These are phyloP conservation scores for Priceomyces haplophilus DNA, from an alignment of 805 yeast genomes.

Conservation along the genomic window DNA sequence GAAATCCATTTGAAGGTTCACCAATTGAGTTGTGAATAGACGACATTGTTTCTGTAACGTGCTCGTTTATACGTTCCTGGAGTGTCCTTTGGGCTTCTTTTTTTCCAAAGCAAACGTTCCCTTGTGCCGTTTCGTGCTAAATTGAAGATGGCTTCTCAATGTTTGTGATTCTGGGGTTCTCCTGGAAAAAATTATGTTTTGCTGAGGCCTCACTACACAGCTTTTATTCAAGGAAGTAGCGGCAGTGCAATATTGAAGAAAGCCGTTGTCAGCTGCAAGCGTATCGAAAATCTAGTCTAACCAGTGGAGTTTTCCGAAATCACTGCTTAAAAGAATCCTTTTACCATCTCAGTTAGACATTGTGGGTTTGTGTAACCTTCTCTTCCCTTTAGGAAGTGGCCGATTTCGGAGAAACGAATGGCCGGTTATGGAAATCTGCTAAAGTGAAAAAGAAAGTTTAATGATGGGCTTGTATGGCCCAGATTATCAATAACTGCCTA, in stretches of 20 bases:
- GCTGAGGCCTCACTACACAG: too few species aligned
- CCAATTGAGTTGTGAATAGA: slow-evolving; percentile 27
- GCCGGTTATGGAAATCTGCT: neutral
- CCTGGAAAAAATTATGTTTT: too few species aligned
- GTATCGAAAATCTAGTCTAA: too few species aligned
- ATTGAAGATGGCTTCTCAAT: neutral
- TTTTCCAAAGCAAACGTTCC: neutral
- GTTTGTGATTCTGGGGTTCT: neutral
- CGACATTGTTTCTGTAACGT: slow-evolving; percentile 16
- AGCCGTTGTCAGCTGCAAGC: neutral
- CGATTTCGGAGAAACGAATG: neutral
- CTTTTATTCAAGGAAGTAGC: too few species aligned
- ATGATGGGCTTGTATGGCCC: too few species aligned
- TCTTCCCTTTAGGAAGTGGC: neutral
- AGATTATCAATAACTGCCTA: too few species aligned
- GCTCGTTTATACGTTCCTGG: neutral
- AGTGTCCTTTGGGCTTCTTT: neutral
- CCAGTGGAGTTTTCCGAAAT: too few species aligned
- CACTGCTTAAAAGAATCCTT: neutral
- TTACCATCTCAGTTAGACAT: neutral
- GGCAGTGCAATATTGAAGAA: too few species aligned
- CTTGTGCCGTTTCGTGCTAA: too few species aligned
- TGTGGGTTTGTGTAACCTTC: neutral
- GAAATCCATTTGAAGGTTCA: slow-evolving; percentile 24
- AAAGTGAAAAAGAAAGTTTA: too few species aligned